phyloP scores from a whole-genome alignment of 192 early-diverging fungal species.

The Mortierella alpina region DNA sequence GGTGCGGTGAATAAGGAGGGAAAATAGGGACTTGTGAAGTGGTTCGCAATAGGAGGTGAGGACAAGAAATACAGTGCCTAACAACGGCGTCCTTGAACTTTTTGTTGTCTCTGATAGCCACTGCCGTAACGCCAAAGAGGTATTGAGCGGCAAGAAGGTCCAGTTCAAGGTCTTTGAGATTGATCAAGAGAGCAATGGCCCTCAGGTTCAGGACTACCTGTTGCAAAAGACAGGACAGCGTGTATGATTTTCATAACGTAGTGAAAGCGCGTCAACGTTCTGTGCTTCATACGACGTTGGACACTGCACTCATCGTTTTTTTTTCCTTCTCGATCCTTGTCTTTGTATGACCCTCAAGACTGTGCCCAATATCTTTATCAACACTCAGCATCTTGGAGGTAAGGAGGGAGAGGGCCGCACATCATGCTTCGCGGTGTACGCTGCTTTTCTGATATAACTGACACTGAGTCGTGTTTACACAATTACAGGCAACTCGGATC shows the following conservation, averaged over 20 bases:
- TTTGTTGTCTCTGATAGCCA: slow-evolving; percentile 3
- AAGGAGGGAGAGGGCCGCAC: neutral
- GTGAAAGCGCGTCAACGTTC: neutral
- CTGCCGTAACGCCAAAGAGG: slow-evolving; percentile 54
- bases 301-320: neutral
- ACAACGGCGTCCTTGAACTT: too few species aligned
- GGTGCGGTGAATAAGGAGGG: neutral
- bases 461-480: neutral
- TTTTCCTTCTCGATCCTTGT: neutral
- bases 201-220: slow-evolving; percentile 65
- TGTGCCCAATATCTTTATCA: slow-evolving; percentile 73
- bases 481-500: slow-evolving; percentile 37
- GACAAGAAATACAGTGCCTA: neutral
- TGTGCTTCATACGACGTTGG: neutral
- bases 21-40: neutral
- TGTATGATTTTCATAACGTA: slow-evolving; percentile 13
- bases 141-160: slow-evolving; percentile 52
- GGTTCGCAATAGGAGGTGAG: neutral
- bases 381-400: slow-evolving; percentile 70
- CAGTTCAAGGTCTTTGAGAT: slow-evolving; percentile 61
- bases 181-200: slow-evolving; percentile 59
- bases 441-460: neutral
- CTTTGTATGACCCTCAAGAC: slow-evolving; percentile 36
- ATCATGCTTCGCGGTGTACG: neutral
- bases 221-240: slow-evolving; percentile 62